Evolutionary conservation across 1,139 yeast species (phyloP), one percentile per base, ranked within the genome.

Genomic region (Candida sojae): DNA sequence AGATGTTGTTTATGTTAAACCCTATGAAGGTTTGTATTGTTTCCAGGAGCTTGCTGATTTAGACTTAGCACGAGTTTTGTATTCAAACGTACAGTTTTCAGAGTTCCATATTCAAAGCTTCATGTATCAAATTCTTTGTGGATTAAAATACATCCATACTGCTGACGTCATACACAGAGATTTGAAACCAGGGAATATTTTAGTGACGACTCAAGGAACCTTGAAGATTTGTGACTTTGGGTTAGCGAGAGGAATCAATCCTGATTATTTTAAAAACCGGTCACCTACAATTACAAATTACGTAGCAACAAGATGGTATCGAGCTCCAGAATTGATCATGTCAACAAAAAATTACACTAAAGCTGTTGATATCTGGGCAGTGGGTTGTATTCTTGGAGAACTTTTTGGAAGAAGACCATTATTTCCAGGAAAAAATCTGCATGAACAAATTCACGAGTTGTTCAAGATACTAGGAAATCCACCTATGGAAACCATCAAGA

Each of bases 241-340:
- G 0, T 71, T 91, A 44, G 96, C 97, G 0, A 72, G 97, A 59
- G 92, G 96, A 1, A 74, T 86, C 11, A 71, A 79, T 47, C 55
- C 57, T 3, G 70, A 68, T 51, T 79, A 58, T 58, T 64, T 71
- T 65, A 70, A 66, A 53, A 66, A 61, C 48, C 67, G 55, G 47
- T 60, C 54, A 30, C 64, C 58, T 52, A 77, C 70, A 17, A 88
- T 88, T 43, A 91, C 97, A 4, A 84, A 84, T 56, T 91, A 91
- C 59, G 97, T 92, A 13, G 97, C 97, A 3, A 92, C 98, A 0
- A 71, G 98, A 52, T 92, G 97, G 97, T 92, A 92, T 62, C 71
- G 97, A 46, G 97, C 97, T 0, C 98, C 98, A 0, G 98, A 92
- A 61, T 73, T 92, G 48, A 82, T 91, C 52, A 71, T 91, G 49